Evolutionary conservation across 2,329 filamentous ascomycete species (phyloP).

Genomic region (Fusarium protoensiforme): DNA sequence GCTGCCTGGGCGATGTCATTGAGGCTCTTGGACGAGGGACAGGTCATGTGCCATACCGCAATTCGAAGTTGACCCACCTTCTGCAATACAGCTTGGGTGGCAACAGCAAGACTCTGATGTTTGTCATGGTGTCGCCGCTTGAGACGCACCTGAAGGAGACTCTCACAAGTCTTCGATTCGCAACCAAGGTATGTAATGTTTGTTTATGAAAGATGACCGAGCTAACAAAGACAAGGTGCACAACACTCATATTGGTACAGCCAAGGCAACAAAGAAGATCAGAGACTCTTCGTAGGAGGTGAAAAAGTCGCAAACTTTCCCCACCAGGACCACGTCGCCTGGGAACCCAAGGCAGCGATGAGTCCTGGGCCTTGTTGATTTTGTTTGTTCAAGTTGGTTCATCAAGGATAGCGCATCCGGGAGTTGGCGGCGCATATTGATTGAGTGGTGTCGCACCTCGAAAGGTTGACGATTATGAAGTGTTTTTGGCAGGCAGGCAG

Average conservation of each 20-base stretch:
- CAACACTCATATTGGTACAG: constrained; percentile 92
- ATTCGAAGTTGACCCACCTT: constrained; percentile 96
- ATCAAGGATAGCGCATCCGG: constrained; percentile 26
- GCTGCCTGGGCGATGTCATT: constrained; percentile 94
- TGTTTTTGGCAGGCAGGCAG: constrained; percentile 28
- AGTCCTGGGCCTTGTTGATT: constrained; percentile 10
- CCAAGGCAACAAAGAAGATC: constrained; percentile 77
- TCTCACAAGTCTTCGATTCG: constrained; percentile 93
- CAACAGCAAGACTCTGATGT: constrained; percentile 98
- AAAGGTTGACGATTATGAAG: constrained; percentile 31
- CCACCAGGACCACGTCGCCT: constrained; percentile 9
- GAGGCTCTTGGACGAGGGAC: constrained; percentile 88
- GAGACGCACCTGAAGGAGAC: constrained; percentile 93
- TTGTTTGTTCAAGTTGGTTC: constrained; percentile 1
- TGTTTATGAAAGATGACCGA: not conserved
- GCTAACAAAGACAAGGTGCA: constrained; percentile 66
- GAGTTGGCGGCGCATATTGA: constrained; percentile 40
- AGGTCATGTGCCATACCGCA: constrained; percentile 90
- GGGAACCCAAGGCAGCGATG: not conserved
- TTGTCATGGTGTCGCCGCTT: constrained; percentile 96
- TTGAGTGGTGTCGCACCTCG: constrained; percentile 21
- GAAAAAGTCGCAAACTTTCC: not conserved
- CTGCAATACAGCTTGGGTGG: constrained; percentile 95
- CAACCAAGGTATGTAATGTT: constrained; percentile 77
- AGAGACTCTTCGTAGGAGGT: constrained; percentile 48